Evolutionary conservation across 2,329 filamentous ascomycete species (phyloP), one percentile per base, ranked within the genome.

Genomic region (Colletotrichum tofieldiae): DNA sequence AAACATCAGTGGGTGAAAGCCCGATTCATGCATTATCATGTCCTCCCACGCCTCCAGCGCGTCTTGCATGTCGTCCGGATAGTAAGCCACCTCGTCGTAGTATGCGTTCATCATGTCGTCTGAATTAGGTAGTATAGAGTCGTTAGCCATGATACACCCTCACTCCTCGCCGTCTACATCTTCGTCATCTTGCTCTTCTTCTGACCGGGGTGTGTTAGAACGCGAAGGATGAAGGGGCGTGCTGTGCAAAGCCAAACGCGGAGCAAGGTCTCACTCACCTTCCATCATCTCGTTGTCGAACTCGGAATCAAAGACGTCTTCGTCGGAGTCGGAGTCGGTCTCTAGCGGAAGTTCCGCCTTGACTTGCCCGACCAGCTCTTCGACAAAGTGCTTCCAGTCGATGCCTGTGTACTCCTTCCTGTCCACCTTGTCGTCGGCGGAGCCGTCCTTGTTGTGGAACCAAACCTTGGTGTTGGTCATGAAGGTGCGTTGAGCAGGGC

Each of bases 311-410:
- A 60, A 35, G 2, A 32, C n/a, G 51, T 52, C 60, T 23, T 67
- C 67, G 20, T 62, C 54, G 14, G 47, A 6, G 35, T 66, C 71
- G 1, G 49, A n/a, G 20, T 58, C 35, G 2, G 18, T 12, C 14
- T 71, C 56, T n/a, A 51, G 51, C 16, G 68, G 75, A 55, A 64
- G 71, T 4, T 76, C 51, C 5, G 76, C 54, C 23, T 64, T 65
- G 45, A 75, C 60, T 32, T 72, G 39, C 20, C 51, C 51, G 12
- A 65, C 76, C 54, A 81, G 73, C 16, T 82, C 79, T 11, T 76
- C 77, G 1, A 83, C 74, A 67, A 81, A 84, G 35, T 80, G 77
- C 63, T 74, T 79, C 77, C 81, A 82, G 55, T 83, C 81, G 0
- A 78, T 71, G 1, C 84, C 83, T 1, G 76, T 78, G 61, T 83